These are phyloP conservation scores for Pseudonitzschia pungens DNA, from an alignment of 108 stramenopile genomes.

Conservation along the genomic window DNA sequence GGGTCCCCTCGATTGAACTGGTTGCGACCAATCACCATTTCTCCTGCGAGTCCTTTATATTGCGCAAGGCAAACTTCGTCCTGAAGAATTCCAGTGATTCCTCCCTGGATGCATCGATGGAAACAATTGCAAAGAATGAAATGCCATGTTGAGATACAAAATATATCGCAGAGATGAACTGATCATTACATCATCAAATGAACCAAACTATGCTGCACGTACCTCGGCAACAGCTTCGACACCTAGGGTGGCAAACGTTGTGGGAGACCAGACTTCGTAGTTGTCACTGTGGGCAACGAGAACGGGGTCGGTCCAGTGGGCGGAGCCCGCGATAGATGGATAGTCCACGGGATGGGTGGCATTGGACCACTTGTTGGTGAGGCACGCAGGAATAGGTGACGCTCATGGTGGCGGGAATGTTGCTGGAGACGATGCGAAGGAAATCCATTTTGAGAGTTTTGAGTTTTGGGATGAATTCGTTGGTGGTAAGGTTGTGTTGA, in stretches of 20 bases:
- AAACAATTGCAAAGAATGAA: no score
- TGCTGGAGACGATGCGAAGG: background rate
- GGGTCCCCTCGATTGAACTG: slow-evolving; percentile 3
- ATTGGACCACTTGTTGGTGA: background rate
- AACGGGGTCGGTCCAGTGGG: background rate
- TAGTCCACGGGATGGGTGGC: background rate
- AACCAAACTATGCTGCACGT: background rate
- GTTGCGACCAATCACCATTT: slow-evolving; percentile 2
- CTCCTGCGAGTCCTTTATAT: background rate
- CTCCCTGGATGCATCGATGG: background rate
- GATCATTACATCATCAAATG: background rate
- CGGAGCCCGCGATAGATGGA: background rate
- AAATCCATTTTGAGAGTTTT: background rate
- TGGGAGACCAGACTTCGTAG: background rate
- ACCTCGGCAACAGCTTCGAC: background rate
- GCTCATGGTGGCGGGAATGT: background rate
- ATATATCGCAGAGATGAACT: no score
- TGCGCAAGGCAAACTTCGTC: background rate
- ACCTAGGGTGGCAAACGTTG: background rate
- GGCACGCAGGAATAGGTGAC: background rate
- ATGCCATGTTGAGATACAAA: no score
- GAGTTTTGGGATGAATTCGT: no score
- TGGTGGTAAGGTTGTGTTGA: background rate
- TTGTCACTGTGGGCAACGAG: background rate
- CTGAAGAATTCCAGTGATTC: background rate